A percentile compares a stretch with the other conserved stretches of the same genome.
Evolutionary conservation across 257 asterid genomes (phyloP).

Genomic region (Haberlea rhodopensis): DNA sequence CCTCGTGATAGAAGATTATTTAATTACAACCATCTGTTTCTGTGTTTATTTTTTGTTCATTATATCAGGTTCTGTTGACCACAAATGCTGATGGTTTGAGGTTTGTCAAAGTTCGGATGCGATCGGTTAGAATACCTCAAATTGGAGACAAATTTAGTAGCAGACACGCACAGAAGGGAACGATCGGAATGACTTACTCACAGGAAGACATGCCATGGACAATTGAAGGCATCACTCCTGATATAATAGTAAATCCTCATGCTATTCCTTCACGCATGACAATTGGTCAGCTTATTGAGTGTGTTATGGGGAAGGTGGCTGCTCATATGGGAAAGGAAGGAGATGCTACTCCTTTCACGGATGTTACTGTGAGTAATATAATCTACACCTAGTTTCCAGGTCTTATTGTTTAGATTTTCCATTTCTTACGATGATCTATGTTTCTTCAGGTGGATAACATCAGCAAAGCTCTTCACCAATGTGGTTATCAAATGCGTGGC

Average conservation of each 20-base stretch:
- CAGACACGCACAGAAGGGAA: slow-evolving; percentile 97
- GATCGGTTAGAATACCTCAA: slow-evolving; percentile 92
- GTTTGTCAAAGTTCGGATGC: slow-evolving; percentile 88
- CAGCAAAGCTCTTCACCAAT: slow-evolving; percentile 87
- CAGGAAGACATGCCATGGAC: slow-evolving; percentile 99
- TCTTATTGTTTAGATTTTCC: not conserved
- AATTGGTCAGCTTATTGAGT: slow-evolving; percentile 92
- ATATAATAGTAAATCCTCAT: slow-evolving; percentile 90
- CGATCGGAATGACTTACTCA: slow-evolving; percentile 91
- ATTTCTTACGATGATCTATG: not conserved
- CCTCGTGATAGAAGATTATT: no score
- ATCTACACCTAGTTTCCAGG: not conserved
- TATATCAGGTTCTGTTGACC: slow-evolving; percentile 52
- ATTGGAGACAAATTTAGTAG: slow-evolving; percentile 96
- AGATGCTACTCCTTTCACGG: slow-evolving; percentile 94
- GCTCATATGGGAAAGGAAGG: slow-evolving; percentile 99
- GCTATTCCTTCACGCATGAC: slow-evolving; percentile 99
- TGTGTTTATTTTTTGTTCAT: not conserved
- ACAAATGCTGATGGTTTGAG: slow-evolving; percentile 93
- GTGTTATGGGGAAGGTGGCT: slow-evolving; percentile 96
- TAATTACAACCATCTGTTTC: not conserved
- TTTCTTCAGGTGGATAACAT: slow-evolving; percentile 56
- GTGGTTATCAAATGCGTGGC: slow-evolving; percentile 98
- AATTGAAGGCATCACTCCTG: slow-evolving; percentile 82
- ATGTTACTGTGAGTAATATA: slow-evolving; percentile 50